Evolutionary conservation across 805 yeast genomes (phyloP).

Genomic region (Pichia sporocuriosa): DNA sequence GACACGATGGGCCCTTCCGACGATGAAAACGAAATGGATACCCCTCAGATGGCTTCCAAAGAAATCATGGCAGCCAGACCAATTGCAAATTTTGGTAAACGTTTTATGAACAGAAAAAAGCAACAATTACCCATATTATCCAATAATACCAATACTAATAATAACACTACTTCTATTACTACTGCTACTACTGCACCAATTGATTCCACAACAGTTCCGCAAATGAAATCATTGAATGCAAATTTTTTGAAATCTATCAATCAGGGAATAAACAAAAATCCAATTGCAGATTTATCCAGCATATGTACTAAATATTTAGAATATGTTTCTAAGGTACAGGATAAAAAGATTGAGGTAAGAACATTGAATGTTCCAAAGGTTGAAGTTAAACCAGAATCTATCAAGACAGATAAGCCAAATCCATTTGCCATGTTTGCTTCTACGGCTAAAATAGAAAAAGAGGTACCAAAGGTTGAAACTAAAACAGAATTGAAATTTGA

Average conservation of each 20-base stretch:
- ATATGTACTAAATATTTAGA: slow-evolving; percentile 52
- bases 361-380: slow-evolving; percentile 21
- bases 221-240: slow-evolving; percentile 59
- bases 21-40: slow-evolving; percentile 32
- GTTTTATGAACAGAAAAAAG: slow-evolving; percentile 1
- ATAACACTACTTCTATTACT: neutral
- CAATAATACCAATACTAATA: too few species aligned
- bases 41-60: slow-evolving; percentile 45
- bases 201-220: slow-evolving; percentile 33
- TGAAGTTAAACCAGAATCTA: slow-evolving; percentile 14
- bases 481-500: neutral
- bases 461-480: neutral
- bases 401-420: slow-evolving; percentile 12
- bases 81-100: slow-evolving; percentile 36
- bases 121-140: too few species aligned
- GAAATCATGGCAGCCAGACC: slow-evolving; percentile 62
- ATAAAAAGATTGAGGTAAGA: slow-evolving; percentile 21
- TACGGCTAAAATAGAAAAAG: neutral
- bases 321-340: slow-evolving; percentile 38
- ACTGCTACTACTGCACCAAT: neutral
- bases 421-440: slow-evolving; percentile 12
- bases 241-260: slow-evolving; percentile 47
- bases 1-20: slow-evolving; percentile 21
- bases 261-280: slow-evolving; percentile 34
- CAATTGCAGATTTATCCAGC: slow-evolving; percentile 49